Base-by-base conservation (phyloP, 106 monocot species). In the Allium sativum region DNA sequence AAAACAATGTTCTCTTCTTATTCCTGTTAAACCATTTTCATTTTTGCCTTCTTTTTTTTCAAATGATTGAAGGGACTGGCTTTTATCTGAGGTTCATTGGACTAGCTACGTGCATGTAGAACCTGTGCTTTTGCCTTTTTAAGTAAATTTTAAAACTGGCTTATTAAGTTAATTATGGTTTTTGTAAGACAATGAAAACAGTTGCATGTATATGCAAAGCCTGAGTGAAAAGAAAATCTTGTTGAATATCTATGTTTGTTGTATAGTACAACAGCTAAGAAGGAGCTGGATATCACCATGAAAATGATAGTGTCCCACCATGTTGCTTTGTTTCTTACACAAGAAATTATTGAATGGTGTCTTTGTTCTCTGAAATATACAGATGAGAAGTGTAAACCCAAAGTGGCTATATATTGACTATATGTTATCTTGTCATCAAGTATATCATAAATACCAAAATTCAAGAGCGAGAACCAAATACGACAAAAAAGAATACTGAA, bases 261-360 rank as follows among this genome's bases (percentile, higher is more conserved):
- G 13, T 6, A 50, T 50, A 15, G 11, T 50, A 50, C 48, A 31
- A 50, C 56, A 56, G 6, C 9, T 56, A 8, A 11, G 10, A 5
- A 10, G 22, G 56, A 18, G 8, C 17, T 58, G 57, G 57, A 58
- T 21, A 58, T 20, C 55, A 58, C 60, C 59, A 59, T 59, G 41
- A 59, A 60, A 60, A 43, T 31, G 31, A 44, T 8, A 8, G 55
- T 42, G 60, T 17, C 60, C 60, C 44, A 18, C 60, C 60, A 60
- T 60, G 44, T 60, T 60, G 43, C 60, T 60, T 60, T 60, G 60
- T 60, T 60, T 50, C 48, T 50, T 50, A 50, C 15, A 50, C 48
- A 11, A 50, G 48, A 12, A 15, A 31, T 31, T 31, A 31, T 31
- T 31, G 31, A 31, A 31, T 31, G 31, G 31, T 31, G 31, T 31